Base-by-base conservation (phyloP, 2,329 filamentous ascomycete genomes). In the Orbilia ellipsospora region DNA sequence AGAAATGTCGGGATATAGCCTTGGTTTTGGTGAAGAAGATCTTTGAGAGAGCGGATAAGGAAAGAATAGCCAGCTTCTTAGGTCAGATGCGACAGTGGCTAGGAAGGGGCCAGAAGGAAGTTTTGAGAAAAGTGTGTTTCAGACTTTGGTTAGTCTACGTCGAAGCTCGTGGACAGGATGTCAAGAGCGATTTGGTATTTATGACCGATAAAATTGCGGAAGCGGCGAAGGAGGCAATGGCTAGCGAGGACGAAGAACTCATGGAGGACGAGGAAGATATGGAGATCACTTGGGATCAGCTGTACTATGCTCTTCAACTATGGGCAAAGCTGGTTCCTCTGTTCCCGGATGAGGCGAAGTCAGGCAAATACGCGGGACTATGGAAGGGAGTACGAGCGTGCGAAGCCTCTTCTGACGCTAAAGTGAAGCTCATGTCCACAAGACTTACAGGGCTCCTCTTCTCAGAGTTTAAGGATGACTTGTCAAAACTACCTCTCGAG, bases 121-220 rank as follows among this genome's bases (percentile, higher is more conserved):
- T 90, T 0, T 87, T 97, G 26, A 85, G 90, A 59, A 88, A 89
- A 73, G 87, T 94, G 20, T 92, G 90, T 0, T 85, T 97, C 63
- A 91, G 95, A 81, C 88, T 91, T 31, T 97, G 94, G 84, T 87
- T 89, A 0, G 88, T 95, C 60, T 96, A 94, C 82, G 91, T 97
- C 70, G 91, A 95, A 13, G 63, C 50, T 2, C 31, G 28, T 20
- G 63, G 70, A 2, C 62, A 68, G 18, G 45, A 23, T 15, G 55
- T 68, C 13, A 74, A 36, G 52, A 40, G 16, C n/a, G 70, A 74
- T 8, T 48, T 74, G 16, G 57, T 56, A 2, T 74, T 74, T 16
- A 68, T 74, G 18, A 74, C 70, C 0, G 55, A 51, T 8, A 74
- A 74, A 42, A 60, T 74, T 31, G 50, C 54, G 8, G 70, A 74